These are phyloP conservation scores for Davidsoniella neocaledoniae DNA, from an alignment of 2,329 filamentous ascomycete species.

Conservation along the genomic window DNA sequence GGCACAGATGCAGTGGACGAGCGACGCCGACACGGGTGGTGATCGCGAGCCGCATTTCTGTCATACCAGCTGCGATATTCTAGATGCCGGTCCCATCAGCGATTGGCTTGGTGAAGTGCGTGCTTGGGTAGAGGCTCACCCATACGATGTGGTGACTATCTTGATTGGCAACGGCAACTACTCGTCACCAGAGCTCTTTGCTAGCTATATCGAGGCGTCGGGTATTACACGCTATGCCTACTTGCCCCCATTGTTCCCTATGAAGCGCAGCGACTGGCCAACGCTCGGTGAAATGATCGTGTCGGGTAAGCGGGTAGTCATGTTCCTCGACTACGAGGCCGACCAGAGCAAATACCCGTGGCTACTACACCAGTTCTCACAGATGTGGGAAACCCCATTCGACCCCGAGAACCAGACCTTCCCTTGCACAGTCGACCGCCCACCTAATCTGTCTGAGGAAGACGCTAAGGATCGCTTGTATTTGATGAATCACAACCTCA, in stretches of 20 bases:
- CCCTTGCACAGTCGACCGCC: slow-evolving; percentile 64
- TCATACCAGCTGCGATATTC: slow-evolving; percentile 66
- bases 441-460: slow-evolving; percentile 44
- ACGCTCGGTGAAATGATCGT: slow-evolving; percentile 64
- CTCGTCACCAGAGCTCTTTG: slow-evolving; percentile 46
- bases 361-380: slow-evolving; percentile 72
- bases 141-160: slow-evolving; percentile 77
- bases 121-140: slow-evolving; percentile 57
- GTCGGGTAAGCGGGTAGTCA: slow-evolving; percentile 49
- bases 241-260: slow-evolving; percentile 51
- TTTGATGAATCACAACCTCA: slow-evolving; percentile 82
- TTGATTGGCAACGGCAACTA: slow-evolving; percentile 73
- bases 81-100: slow-evolving; percentile 65
- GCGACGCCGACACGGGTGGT: slow-evolving; percentile 22
- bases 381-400: slow-evolving; percentile 86
- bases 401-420: slow-evolving; percentile 48
- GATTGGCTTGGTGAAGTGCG: slow-evolving; percentile 53
- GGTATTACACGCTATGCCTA: slow-evolving; percentile 62
- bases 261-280: slow-evolving; percentile 65
- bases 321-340: slow-evolving; percentile 75
- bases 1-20: slow-evolving; percentile 43
- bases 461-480: slow-evolving; percentile 51
- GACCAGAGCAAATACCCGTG: slow-evolving; percentile 66
- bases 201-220: slow-evolving; percentile 48
- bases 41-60: slow-evolving; percentile 54